phyloP scores from a whole-genome alignment of 2,329 filamentous ascomycete species.

The Ophiocordyceps robertsii region DNA sequence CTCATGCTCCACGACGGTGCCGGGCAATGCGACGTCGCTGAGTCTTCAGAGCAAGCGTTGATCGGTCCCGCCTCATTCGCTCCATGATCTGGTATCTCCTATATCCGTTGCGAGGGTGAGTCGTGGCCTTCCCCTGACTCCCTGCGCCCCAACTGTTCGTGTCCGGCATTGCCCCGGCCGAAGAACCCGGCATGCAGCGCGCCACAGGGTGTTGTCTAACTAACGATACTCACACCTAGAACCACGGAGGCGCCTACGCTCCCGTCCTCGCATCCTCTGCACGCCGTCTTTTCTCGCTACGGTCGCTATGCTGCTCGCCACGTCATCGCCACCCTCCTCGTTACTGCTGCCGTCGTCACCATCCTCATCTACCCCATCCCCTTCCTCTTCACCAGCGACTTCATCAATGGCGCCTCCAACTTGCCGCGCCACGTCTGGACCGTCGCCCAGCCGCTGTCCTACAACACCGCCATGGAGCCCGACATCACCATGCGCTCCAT shows the following conservation, averaged over 20 bases:
- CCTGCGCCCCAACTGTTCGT: no score
- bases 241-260: constrained; percentile 62
- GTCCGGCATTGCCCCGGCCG: no score
- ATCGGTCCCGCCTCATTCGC: background rate
- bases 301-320: constrained; percentile 58
- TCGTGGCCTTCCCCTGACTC: background rate
- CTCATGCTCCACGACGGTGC: background rate
- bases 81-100: constrained; percentile 64
- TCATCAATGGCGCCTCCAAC: constrained; percentile 56
- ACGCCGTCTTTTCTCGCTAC: constrained; percentile 52
- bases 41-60: background rate
- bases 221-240: constrained; percentile 24
- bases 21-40: background rate
- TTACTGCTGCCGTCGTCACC: constrained; percentile 59
- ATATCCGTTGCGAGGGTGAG: constrained; percentile 65
- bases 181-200: no score
- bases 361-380: constrained; percentile 62
- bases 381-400: constrained; percentile 61
- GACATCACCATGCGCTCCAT: constrained; percentile 74
- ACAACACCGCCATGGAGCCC: constrained; percentile 33
- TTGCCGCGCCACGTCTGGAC: constrained; percentile 75
- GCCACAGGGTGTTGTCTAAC: background rate
- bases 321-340: constrained; percentile 59
- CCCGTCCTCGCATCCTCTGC: constrained; percentile 49
- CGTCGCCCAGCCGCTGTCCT: constrained; percentile 50